phyloP scores from a whole-genome alignment of 176 grass and related monocot species.

The Dendrocalamus sinicus region DNA sequence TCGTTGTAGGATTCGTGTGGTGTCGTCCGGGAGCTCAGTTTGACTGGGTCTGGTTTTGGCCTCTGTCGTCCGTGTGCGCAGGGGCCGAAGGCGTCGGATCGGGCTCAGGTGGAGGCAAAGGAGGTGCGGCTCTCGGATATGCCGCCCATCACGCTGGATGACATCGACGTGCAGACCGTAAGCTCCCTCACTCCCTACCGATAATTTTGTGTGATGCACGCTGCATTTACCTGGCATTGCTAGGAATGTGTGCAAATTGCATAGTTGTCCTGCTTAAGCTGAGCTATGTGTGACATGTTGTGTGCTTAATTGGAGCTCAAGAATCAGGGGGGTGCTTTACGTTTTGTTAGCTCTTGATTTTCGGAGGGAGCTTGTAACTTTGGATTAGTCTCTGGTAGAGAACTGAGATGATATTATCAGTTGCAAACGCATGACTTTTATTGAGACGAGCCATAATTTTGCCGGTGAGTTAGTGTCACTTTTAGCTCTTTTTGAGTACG shows the following conservation, averaged over 20 bases:
- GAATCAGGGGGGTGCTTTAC: background rate
- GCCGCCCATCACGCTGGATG: constrained; percentile 72
- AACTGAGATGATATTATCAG: background rate
- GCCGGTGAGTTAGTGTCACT: background rate
- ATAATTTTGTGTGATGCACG: background rate
- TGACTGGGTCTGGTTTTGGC: constrained; percentile 34
- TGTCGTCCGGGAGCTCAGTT: background rate
- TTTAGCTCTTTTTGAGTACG: background rate
- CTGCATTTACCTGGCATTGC: background rate
- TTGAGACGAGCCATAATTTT: constrained; percentile 2
- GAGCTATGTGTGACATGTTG: background rate
- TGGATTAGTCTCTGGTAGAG: constrained; percentile 27
- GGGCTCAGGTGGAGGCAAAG: constrained; percentile 77
- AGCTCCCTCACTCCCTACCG: constrained; percentile 13
- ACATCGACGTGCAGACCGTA: constrained; percentile 93
- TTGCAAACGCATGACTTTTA: background rate
- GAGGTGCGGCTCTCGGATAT: constrained; percentile 75
- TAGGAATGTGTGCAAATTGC: background rate
- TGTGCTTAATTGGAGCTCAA: constrained; percentile 1
- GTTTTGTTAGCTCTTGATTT: constrained; percentile 1
- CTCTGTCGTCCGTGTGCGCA: constrained; percentile 42
- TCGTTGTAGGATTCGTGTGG: background rate
- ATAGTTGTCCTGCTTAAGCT: constrained; percentile 2
- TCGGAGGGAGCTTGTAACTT: background rate
- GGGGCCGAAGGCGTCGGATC: constrained; percentile 82